Evolutionary conservation across 805 yeast genomes (phyloP).

Genomic region (Candida dajiaensis): DNA sequence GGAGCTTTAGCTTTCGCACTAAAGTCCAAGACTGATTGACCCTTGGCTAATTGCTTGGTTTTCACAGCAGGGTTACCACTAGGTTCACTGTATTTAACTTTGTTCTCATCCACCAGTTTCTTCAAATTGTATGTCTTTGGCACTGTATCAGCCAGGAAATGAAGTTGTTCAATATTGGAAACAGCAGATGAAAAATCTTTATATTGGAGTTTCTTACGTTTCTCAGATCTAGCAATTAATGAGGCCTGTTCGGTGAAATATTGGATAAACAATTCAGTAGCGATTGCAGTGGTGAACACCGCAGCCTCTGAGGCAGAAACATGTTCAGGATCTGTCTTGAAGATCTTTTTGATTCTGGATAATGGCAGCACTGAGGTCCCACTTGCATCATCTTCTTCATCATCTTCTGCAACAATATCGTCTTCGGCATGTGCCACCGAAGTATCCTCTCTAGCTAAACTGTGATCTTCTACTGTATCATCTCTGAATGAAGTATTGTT

Average conservation of each 20-base stretch:
- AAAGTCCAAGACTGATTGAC: constrained; percentile 35
- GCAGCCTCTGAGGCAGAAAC: constrained; percentile 62
- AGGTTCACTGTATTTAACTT: constrained; percentile 23
- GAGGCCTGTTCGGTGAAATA: constrained; percentile 68
- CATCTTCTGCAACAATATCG: constrained; percentile 10
- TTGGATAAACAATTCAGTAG: constrained; percentile 69
- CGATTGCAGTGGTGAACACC: constrained; percentile 70
- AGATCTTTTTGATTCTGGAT: constrained; percentile 62
- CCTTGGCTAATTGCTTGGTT: constrained; percentile 28
- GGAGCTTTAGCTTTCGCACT: constrained; percentile 8
- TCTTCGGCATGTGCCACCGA: background rate
- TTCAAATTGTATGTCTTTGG: constrained; percentile 54
- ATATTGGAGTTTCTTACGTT: constrained; percentile 64
- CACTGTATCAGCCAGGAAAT: constrained; percentile 59
- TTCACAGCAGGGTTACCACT: constrained; percentile 4
- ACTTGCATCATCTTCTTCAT: constrained; percentile 24
- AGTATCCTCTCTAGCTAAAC: background rate
- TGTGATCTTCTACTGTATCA: constrained; percentile 1
- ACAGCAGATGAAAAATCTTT: constrained; percentile 67
- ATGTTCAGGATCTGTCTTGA: constrained; percentile 73
- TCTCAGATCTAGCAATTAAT: constrained; percentile 54
- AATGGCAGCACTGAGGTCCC: constrained; percentile 47
- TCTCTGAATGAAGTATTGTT: constrained; percentile 5
- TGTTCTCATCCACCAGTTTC: constrained; percentile 39
- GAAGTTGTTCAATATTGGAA: constrained; percentile 47